Conservation (phyloP, 2,329 filamentous ascomycete genomes). For the Pestalotiopsis sp. region DNA sequence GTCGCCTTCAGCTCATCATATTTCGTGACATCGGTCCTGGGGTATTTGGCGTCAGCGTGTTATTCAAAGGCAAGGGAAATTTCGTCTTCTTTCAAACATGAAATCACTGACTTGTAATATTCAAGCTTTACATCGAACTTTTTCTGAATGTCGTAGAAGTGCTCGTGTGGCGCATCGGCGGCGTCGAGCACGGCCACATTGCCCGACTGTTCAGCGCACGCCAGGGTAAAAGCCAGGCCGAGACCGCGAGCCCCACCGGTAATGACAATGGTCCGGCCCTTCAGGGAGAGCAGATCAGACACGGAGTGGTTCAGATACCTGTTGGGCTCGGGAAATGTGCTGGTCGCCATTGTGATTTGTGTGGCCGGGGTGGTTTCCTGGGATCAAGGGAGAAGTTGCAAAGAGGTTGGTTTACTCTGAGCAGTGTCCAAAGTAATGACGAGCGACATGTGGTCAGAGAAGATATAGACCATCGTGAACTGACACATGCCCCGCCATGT, state of each 20-base stretch:
- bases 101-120: constrained; percentile 28
- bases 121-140: constrained; percentile 14
- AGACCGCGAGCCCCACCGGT: constrained; percentile 56
- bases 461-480: background rate
- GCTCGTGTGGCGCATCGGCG: constrained; percentile 27
- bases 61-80: background rate
- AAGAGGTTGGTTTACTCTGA: background rate
- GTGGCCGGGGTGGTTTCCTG: background rate
- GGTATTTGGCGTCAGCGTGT: constrained; percentile 19
- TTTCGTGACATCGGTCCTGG: constrained; percentile 44
- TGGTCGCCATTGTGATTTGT: constrained; percentile 1
- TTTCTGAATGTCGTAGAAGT: constrained; percentile 16
- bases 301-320: constrained; percentile 16
- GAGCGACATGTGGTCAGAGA: background rate
- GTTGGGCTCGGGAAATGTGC: constrained; percentile 6
- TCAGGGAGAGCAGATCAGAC: constrained; percentile 44
- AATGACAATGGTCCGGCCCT: constrained; percentile 46
- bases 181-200: constrained; percentile 52
- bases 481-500: background rate
- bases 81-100: background rate
- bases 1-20: constrained; percentile 36
- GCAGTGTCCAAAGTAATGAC: background rate
- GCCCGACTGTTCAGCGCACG: constrained; percentile 51
- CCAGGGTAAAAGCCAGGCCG: constrained; percentile 50
- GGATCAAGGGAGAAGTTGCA: background rate